phyloP scores from a whole-genome alignment of 306 rosid genomes.

The Acacia confusa region DNA sequence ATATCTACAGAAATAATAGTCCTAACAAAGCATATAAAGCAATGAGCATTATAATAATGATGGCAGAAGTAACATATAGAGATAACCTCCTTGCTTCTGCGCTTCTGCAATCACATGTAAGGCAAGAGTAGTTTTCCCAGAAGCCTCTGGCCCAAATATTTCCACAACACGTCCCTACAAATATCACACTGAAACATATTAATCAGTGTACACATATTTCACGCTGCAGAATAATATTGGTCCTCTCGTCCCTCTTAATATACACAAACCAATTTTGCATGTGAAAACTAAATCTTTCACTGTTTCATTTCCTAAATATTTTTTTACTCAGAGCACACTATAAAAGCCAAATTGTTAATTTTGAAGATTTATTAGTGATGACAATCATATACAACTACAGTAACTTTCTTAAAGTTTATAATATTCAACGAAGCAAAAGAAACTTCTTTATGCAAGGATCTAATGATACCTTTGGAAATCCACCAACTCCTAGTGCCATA shows the following conservation, averaged over 20 bases:
- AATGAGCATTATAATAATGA: conserved; percentile 16
- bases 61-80: conserved; percentile 22
- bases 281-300: conserved; percentile 2
- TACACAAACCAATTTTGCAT: neutral
- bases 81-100: conserved; percentile 88
- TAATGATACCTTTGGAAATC: conserved; percentile 81
- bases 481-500: conserved; percentile 76
- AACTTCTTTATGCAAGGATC: conserved; percentile 26
- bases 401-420: conserved; percentile 1
- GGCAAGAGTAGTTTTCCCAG: conserved; percentile 92
- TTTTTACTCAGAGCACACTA: neutral
- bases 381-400: neutral
- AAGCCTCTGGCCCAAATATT: conserved; percentile 93
- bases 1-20: neutral
- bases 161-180: conserved; percentile 90
- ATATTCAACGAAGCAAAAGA: conserved; percentile 19
- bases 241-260: neutral
- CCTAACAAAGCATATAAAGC: conserved; percentile 15
- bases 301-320: neutral
- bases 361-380: conserved; percentile 3
- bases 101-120: conserved; percentile 92
- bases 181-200: conserved; percentile 26
- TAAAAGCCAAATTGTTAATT: neutral
- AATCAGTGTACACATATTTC: conserved; percentile 8
- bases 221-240: conserved; percentile 4